Evolutionary conservation across 2,329 filamentous ascomycete genomes (phyloP).

Genomic region (Moelleriella libera): DNA sequence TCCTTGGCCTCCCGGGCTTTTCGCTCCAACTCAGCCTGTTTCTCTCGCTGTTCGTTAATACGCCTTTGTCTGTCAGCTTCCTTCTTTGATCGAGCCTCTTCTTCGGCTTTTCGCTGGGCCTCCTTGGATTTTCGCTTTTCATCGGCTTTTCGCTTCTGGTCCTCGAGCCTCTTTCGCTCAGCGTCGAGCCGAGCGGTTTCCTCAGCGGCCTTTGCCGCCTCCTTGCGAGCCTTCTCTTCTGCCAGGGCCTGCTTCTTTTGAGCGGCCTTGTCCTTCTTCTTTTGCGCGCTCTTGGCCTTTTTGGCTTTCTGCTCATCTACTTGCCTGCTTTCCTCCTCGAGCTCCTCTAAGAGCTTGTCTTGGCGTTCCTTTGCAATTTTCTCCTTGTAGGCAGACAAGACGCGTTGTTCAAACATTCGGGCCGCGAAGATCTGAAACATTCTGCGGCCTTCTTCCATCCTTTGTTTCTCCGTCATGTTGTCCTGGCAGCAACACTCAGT

Average conservation of each 20-base stretch:
- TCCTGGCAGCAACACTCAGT: constrained; percentile 51
- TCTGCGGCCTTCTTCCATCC: constrained; percentile 93
- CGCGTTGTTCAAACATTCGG: constrained; percentile 96
- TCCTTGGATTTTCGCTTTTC: constrained; percentile 88
- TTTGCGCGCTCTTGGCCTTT: constrained; percentile 85
- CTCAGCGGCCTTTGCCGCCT: constrained; percentile 80
- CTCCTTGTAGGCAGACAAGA: constrained; percentile 92
- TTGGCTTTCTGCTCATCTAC: constrained; percentile 76
- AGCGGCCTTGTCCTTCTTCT: constrained; percentile 85
- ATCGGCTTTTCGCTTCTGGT: constrained; percentile 69
- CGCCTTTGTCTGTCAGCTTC: constrained; percentile 74
- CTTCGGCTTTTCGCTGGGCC: constrained; percentile 75
- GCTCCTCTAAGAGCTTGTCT: constrained; percentile 76
- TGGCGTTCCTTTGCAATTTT: constrained; percentile 92
- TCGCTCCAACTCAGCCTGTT: constrained; percentile 72
- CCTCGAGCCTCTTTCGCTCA: constrained; percentile 67
- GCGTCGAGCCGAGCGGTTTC: constrained; percentile 63
- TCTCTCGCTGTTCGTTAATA: constrained; percentile 71
- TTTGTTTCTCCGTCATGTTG: constrained; percentile 92
- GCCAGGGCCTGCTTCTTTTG: constrained; percentile 78
- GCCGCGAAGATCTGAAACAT: constrained; percentile 99
- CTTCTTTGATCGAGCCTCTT: constrained; percentile 73
- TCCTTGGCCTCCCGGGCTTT: constrained; percentile 49
- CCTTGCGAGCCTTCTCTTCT: constrained; percentile 79
- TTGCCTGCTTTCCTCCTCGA: constrained; percentile 69